These are phyloP conservation scores for Penicillium paneum DNA, from an alignment of 2,329 filamentous ascomycete genomes.

Conservation along the genomic window DNA sequence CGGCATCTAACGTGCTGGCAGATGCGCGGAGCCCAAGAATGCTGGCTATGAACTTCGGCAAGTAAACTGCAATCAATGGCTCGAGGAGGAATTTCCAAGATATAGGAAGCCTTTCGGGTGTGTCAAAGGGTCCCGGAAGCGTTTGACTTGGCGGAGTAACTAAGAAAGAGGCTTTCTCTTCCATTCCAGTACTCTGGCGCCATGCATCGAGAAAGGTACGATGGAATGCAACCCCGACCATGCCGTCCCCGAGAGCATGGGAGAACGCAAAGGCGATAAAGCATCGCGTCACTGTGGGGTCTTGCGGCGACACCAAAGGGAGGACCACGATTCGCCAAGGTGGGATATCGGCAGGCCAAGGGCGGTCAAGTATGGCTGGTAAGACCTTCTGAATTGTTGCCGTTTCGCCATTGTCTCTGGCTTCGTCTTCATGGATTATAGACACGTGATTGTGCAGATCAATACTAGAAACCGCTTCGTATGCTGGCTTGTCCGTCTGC, in stretches of 20 bases:
- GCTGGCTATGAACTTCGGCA: conserved; percentile 36
- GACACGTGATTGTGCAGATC: conserved; percentile 43
- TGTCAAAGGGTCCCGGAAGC: conserved; percentile 41
- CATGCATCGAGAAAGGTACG: conserved; percentile 35
- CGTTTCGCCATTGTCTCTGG: conserved; percentile 9
- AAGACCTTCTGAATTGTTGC: conserved; percentile 26
- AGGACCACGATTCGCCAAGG: conserved; percentile 46
- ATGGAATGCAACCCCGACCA: conserved; percentile 45
- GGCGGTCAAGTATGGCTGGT: conserved; percentile 34
- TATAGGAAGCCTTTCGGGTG: conserved; percentile 39
- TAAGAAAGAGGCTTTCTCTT: conserved; percentile 1
- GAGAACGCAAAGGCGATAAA: conserved; percentile 45
- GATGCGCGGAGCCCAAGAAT: conserved; percentile 34
- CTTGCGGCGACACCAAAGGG: conserved; percentile 19
- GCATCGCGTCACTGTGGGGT: conserved; percentile 15
- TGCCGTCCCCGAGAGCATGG: conserved; percentile 47
- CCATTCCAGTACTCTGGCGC: not conserved
- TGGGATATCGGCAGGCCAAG: conserved; percentile 31
- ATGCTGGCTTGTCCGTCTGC: conserved; percentile 39
- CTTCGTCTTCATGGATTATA: conserved; percentile 15
- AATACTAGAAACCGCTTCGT: conserved; percentile 29
- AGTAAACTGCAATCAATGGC: conserved; percentile 38
- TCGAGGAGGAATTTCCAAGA: conserved; percentile 46
- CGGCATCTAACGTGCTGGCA: conserved; percentile 24
- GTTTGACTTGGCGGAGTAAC: conserved; percentile 16